Base-by-base conservation (phyloP, 1,284 basidiomycete species). In the Hemileccinum hortonii region DNA sequence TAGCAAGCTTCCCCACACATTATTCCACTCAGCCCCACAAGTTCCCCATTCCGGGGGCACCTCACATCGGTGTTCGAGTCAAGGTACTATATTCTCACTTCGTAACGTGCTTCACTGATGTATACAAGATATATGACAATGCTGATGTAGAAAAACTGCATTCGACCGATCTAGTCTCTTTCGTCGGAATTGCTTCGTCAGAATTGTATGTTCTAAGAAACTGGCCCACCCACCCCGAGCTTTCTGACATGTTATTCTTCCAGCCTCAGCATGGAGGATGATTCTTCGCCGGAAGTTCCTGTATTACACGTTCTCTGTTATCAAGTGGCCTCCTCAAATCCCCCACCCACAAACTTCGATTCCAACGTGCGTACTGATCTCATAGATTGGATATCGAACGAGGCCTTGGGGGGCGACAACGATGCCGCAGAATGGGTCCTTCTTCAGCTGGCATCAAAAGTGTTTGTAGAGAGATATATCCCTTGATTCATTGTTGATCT, bases 351-450 rank as follows among this genome's bases (percentile, higher is more conserved):
- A 32, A 44, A 33, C 7, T 6, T 52, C 12, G 55, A 63, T 24
- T 22, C 53, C 18, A 35, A 49, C 22, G 44, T 79, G 7, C 75
- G 85, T 40, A 59, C 75, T 5, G 76, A 84, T 45, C 70, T 93
- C 16, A 74, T 92, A 35, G 57, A 70, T 1, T 92, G 90, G 86
- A 79, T 93, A 45, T 84, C 89, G 0, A 68, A 78, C 19, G 81
- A 87, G 57, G 81, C 77, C 7, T 72, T 92, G 1, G 84, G 76
- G 2, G 86, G 86, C 0, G 91, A 93, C 63, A 62, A 56, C 26
- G 73, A 82, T 32, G 86, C 86, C 0, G 91, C 92, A 11, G 87
- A 94, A 69, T 92, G 87, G 83, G 71, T 90, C 3, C 70, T 94
- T 8, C 73, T 94, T 15, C 74, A 78, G 21, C 67, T 79, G 22